phyloP scores from a whole-genome alignment of 805 yeast genomes.

The Saccharomycopsis schoenii region DNA sequence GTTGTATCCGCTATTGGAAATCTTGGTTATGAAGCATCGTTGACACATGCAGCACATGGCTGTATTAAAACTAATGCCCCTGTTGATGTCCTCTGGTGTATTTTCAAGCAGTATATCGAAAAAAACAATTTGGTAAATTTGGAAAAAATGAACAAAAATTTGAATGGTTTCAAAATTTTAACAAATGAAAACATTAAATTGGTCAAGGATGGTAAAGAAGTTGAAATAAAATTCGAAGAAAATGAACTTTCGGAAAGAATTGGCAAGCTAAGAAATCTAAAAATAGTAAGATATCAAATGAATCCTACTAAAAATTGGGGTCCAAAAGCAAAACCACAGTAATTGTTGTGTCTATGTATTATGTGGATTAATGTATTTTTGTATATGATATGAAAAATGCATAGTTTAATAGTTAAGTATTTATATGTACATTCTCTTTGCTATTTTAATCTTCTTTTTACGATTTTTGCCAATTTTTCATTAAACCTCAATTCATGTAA shows the following conservation, averaged over 20 bases:
- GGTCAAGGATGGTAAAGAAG: constrained; percentile 25
- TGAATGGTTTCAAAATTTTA: constrained; percentile 51
- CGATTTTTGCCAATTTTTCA: background rate
- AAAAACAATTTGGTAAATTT: constrained; percentile 32
- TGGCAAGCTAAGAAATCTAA: constrained; percentile 56
- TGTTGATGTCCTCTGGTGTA: constrained; percentile 65
- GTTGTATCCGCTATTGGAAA: constrained; percentile 77
- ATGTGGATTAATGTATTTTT: background rate
- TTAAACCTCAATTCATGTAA: background rate
- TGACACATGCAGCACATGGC: constrained; percentile 83
- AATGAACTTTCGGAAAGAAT: constrained; percentile 49
- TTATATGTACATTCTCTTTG: too few species aligned
- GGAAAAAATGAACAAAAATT: constrained; percentile 35
- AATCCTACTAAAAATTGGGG: constrained; percentile 97
- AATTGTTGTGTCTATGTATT: background rate
- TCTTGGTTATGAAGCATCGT: constrained; percentile 69
- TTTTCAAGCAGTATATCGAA: constrained; percentile 55
- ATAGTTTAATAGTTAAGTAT: too few species aligned
- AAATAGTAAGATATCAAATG: constrained; percentile 80
- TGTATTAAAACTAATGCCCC: constrained; percentile 88
- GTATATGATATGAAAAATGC: background rate
- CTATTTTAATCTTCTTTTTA: background rate
- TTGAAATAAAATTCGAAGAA: constrained; percentile 46
- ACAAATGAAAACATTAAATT: constrained; percentile 29
- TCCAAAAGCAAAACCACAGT: constrained; percentile 70